Base-by-base conservation (phyloP, 805 yeast genomes). In the Candida methanosorbosa region DNA sequence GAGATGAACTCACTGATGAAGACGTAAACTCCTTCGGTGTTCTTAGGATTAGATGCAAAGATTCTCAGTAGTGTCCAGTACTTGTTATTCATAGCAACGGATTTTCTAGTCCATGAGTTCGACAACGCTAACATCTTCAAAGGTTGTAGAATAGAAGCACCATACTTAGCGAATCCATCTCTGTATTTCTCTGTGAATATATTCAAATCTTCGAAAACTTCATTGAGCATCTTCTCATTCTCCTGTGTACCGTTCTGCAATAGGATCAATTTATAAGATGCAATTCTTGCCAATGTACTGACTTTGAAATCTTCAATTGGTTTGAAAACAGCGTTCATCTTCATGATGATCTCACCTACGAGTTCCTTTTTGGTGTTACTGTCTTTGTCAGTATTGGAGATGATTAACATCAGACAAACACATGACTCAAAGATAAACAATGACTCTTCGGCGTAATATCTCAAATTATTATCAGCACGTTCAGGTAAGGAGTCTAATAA, bases 1-100 rank as follows among this genome's bases (percentile, higher is more conserved):
- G 51, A 50, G 21, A 70, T 43, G 5, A 75, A 45, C 2, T 56
- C 49, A 27, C 67, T 69, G 32, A 75, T 56, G 43, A 75, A 77
- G 13, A 50, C 51, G 37, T 71, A 70, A 9, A 81, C 65, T 2
- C 52, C 54, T 2, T 44, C 43, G 0, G 76, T 65, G 39, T 56
- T 59, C 4, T 53, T 51, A 15, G 68, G 66, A 6, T 63, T 50
- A 2, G 75, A 62, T 0, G 72, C 75, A 43, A 70, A 60, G 0
- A 52, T 43, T 37, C 77, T 51, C 24, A 72, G 48, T 4, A 64
- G 43, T n/a, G 60, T 56, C 81, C 81, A 74, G 40, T 63, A 74
- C 6, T 55, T 51, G 38, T 61, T 66, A 34, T 59, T 56, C 7
- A 45, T 44, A 4, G 70, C 40, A 15, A 72, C 42, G 3, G 44